Base-by-base conservation (phyloP, 441 rosid species). In the Pelargonium australe region DNA sequence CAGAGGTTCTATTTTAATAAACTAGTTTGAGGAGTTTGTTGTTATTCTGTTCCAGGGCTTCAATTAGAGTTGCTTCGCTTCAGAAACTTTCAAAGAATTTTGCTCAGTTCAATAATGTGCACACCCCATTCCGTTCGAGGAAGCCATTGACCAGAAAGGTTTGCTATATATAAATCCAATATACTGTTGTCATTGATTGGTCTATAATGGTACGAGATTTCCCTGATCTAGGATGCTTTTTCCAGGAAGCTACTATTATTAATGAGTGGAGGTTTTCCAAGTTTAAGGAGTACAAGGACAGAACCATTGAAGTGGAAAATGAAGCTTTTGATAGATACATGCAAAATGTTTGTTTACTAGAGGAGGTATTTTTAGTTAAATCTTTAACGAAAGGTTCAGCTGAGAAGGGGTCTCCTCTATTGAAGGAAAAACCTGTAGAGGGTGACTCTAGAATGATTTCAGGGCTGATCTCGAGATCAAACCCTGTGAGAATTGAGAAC, bases 191-290 rank as follows among this genome's bases (percentile, higher is more conserved):
- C 58, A 43, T 51, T 63, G 45, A 63, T 68, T 60, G n/a, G 37
- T 19, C 72, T 49, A 61, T 67, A 67, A 51, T 44, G 25, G n/a
- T n/a, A n/a, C 44, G 17, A 69, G 67, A 19, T 71, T 31, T 58
- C 64, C 12, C 76, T 82, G 43, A 75, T 73, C 17, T 72, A 14
- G 17, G 58, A 62, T 44, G 25, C 49, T 78, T 61, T 80, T 81
- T 66, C 0, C 84, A 95, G 99, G 97, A 95, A 81, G 97, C 92
- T 63, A 82, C 82, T 31, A 83, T 86, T 64, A 83, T 95, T 66
- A 95, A 91, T 69, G 97, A 89, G 69, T 95, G 99, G 99, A 86
- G 99, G 80, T 92, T 90, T 83, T 79, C 85, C 19, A 95, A 85
- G 86, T 78, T 95, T 51, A 90, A 87, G 80, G 91, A 95, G 74